phyloP scores from a whole-genome alignment of 2,329 filamentous ascomycete species.

The Escovopsis sp. region DNA sequence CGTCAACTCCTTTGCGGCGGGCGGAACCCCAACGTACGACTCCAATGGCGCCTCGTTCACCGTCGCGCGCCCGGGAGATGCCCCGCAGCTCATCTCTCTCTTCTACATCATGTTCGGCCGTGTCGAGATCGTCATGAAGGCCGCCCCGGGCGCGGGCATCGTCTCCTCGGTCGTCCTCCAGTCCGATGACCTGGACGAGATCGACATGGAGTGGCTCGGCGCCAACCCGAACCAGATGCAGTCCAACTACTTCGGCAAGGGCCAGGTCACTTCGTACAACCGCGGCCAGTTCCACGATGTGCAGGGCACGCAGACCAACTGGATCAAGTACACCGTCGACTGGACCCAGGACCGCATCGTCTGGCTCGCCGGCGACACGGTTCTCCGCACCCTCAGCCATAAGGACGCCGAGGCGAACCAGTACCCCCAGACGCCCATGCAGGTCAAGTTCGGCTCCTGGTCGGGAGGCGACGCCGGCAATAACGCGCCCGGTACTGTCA shows the following conservation, averaged over 20 bases:
- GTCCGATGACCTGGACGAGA: slow-evolving; percentile 87
- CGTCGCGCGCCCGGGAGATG: slow-evolving; percentile 61
- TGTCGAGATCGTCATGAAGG: slow-evolving; percentile 72
- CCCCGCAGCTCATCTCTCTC: slow-evolving; percentile 72
- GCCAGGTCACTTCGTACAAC: slow-evolving; percentile 70
- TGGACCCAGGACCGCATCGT: slow-evolving; percentile 78
- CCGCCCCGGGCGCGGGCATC: slow-evolving; percentile 78
- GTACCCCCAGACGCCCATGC: slow-evolving; percentile 93
- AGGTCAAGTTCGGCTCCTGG: slow-evolving; percentile 85
- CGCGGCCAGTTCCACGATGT: slow-evolving; percentile 65
- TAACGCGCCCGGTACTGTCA: slow-evolving; percentile 69
- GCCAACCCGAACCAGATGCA: slow-evolving; percentile 66
- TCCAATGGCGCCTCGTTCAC: slow-evolving; percentile 69
- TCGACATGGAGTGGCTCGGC: slow-evolving; percentile 95
- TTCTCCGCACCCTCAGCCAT: slow-evolving; percentile 60
- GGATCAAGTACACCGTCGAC: slow-evolving; percentile 79
- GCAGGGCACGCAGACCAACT: slow-evolving; percentile 55
- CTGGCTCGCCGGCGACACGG: slow-evolving; percentile 69
- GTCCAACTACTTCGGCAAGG: slow-evolving; percentile 95
- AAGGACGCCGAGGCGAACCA: slow-evolving; percentile 54
- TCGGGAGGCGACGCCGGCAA: slow-evolving; percentile 65
- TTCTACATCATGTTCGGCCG: slow-evolving; percentile 99
- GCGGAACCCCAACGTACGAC: slow-evolving; percentile 58
- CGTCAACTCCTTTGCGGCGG: slow-evolving; percentile 64
- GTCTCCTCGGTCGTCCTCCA: slow-evolving; percentile 85